These are phyloP conservation scores for Curvularia eragrostidis DNA, from an alignment of 2,329 filamentous ascomycete genomes.

Conservation along the genomic window DNA sequence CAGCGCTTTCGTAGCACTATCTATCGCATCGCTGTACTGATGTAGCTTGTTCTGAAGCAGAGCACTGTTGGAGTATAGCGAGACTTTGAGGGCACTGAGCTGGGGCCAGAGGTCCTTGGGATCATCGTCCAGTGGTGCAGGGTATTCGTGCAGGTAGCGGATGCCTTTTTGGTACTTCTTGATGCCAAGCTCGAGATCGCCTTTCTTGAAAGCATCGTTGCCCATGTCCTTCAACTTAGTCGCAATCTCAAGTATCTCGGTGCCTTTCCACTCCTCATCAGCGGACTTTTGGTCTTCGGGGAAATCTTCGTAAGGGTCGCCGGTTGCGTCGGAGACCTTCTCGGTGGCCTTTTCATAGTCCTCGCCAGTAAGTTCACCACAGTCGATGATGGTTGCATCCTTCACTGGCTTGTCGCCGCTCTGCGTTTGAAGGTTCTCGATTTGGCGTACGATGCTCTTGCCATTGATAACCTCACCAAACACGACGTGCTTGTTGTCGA, in stretches of 20 bases:
- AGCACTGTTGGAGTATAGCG: constrained; percentile 86
- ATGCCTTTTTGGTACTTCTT: constrained; percentile 95
- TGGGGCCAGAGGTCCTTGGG: constrained; percentile 70
- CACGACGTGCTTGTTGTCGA: constrained; percentile 96
- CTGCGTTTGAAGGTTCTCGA: constrained; percentile 82
- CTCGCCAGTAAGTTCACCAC: constrained; percentile 80
- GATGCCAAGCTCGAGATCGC: constrained; percentile 72
- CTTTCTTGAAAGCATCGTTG: constrained; percentile 88
- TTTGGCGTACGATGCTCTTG: constrained; percentile 86
- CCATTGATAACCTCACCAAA: constrained; percentile 94
- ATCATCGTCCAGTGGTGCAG: constrained; percentile 72
- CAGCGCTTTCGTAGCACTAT: constrained; percentile 75
- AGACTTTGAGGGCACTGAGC: constrained; percentile 78
- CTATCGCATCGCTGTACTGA: constrained; percentile 72
- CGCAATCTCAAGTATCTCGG: constrained; percentile 78
- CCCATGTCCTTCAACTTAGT: constrained; percentile 88
- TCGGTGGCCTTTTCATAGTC: constrained; percentile 71
- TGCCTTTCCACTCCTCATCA: constrained; percentile 67
- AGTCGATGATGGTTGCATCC: constrained; percentile 71
- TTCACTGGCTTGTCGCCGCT: constrained; percentile 77
- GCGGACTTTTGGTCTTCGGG: constrained; percentile 75
- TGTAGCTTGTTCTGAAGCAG: constrained; percentile 83
- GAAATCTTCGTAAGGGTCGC: constrained; percentile 94
- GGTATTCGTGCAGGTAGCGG: constrained; percentile 86
- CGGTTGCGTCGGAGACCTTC: constrained; percentile 77